These are phyloP conservation scores for Dactylonectria estremocensis DNA, from an alignment of 2,329 filamentous ascomycete genomes.

Conservation along the genomic window DNA sequence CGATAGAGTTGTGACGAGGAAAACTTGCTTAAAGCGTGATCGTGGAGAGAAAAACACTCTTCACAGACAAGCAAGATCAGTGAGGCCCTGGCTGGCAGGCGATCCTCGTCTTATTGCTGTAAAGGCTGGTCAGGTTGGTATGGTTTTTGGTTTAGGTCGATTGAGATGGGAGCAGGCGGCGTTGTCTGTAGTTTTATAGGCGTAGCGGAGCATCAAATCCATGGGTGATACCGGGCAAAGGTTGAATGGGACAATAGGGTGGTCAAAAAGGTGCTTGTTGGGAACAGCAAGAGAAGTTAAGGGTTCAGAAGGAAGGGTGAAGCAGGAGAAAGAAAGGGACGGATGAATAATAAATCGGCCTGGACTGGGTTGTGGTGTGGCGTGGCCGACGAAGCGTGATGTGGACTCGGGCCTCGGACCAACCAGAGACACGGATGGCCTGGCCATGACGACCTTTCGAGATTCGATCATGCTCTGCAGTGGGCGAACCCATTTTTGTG, in stretches of 20 bases:
- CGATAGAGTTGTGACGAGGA: slow-evolving; percentile 40
- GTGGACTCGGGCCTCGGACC: neutral
- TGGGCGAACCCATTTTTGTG: slow-evolving; percentile 18
- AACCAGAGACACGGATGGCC: neutral
- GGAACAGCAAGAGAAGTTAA: neutral
- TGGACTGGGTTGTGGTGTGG: slow-evolving; percentile 32
- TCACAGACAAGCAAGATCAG: slow-evolving; percentile 27
- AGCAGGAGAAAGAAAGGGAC: slow-evolving; percentile 11
- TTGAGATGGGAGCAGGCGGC: slow-evolving; percentile 39
- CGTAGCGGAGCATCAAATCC: slow-evolving; percentile 47
- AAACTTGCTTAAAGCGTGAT: slow-evolving; percentile 38
- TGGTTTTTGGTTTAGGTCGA: slow-evolving; percentile 41
- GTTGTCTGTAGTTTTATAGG: slow-evolving; percentile 39
- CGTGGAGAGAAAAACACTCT: slow-evolving; percentile 25
- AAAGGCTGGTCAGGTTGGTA: slow-evolving; percentile 41
- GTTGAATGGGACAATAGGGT: slow-evolving; percentile 15
- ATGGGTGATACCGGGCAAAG: slow-evolving; percentile 39
- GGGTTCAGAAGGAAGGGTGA: neutral
- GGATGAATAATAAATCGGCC: slow-evolving; percentile 33
- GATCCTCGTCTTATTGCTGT: slow-evolving; percentile 41
- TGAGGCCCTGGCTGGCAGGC: slow-evolving; percentile 39
- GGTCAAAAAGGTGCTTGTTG: slow-evolving; percentile 32
- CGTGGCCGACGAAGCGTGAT: slow-evolving; percentile 19
- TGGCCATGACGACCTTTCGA: neutral
- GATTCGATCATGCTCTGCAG: neutral